Base-by-base conservation (phyloP, 2,329 filamentous ascomycete genomes). In the Aspergillus oerlinghausenensis region DNA sequence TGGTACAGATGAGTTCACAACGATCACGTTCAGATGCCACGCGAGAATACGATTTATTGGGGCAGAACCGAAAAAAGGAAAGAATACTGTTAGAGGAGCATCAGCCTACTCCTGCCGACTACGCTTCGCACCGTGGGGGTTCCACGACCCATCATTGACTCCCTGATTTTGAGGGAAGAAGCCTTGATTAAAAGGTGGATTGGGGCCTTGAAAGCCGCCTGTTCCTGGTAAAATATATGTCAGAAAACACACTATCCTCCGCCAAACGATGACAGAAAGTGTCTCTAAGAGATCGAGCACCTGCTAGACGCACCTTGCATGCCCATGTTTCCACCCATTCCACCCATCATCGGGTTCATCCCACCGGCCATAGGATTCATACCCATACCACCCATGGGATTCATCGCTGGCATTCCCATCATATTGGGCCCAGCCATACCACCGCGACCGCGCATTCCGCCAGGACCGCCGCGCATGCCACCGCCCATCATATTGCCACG, bases 91-190 rank as follows among this genome's bases (percentile, higher is more conserved):
- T 49, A n/a, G 21, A 55, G 17, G 29, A 57, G 49, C 23, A 17
- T 53, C 23, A 1, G 58, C 23, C 68, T 76, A 84, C 65, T 92
- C 90, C 59, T 89, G 88, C 60, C 90, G 83, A 63, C 88, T 87
- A 63, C 90, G 82, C 77, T 94, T 94, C 3, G 87, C 86, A 29
- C 89, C 89, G 64, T 93, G 90, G 5, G 90, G 90, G 67, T 93
- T 93, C 80, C 89, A 89, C 74, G 85, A 85, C 55, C 87, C 86
- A 56, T 85, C 80, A 47, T 77, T 77, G 32, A 74, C 73, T 43
- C 70, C 75, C 56, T 75, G 75, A 51, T 77, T 77, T 55, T 79
- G 79, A 50, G 80, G 78, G 72, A 91, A 93, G 76, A 91, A 92
- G 56, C 81, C 84, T 40, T 87, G 84, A 68, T 88, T 89, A 75